These are phyloP conservation scores for Lecanoromycetidae sp. DNA, from an alignment of 2,329 filamentous ascomycete genomes.

Conservation along the genomic window DNA sequence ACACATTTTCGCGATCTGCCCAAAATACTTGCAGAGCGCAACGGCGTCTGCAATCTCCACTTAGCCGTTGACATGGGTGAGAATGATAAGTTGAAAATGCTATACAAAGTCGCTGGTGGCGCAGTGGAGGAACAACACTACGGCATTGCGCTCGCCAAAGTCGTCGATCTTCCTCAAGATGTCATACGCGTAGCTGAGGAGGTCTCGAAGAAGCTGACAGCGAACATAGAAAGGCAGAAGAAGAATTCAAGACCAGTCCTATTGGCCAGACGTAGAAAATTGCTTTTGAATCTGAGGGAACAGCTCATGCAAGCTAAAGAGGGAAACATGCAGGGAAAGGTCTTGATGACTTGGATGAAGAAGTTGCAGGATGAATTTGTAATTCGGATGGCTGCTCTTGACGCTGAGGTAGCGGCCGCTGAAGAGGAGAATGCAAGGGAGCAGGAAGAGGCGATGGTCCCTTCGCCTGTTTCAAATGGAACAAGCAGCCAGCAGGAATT, in stretches of 20 bases:
- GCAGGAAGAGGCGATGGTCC: background rate
- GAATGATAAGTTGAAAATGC: slow-evolving; percentile 63
- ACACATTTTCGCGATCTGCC: slow-evolving; percentile 85
- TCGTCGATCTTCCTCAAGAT: slow-evolving; percentile 56
- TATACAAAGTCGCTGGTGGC: slow-evolving; percentile 70
- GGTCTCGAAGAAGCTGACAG: slow-evolving; percentile 51
- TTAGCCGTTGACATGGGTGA: slow-evolving; percentile 56
- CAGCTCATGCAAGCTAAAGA: slow-evolving; percentile 56
- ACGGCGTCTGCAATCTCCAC: slow-evolving; percentile 72
- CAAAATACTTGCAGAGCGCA: slow-evolving; percentile 58
- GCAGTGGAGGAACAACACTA: slow-evolving; percentile 62
- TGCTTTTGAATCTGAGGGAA: slow-evolving; percentile 62
- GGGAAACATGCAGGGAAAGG: slow-evolving; percentile 52
- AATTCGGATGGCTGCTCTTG: slow-evolving; percentile 54
- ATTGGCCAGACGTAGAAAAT: slow-evolving; percentile 52
- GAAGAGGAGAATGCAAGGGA: slow-evolving; percentile 7
- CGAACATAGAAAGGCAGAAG: slow-evolving; percentile 45
- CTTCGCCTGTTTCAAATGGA: background rate
- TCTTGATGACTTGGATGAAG: slow-evolving; percentile 51
- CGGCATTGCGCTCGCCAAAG: slow-evolving; percentile 66
- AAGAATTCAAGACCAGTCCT: slow-evolving; percentile 47
- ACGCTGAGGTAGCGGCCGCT: slow-evolving; percentile 27
- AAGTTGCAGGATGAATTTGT: slow-evolving; percentile 66
- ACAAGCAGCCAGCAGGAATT: background rate
- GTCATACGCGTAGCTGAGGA: slow-evolving; percentile 57